Evolutionary conservation across 371 early-diverging fungal species (phyloP), one percentile per base, ranked within the genome.

Genomic region (Zancudomyces culisetae): DNA sequence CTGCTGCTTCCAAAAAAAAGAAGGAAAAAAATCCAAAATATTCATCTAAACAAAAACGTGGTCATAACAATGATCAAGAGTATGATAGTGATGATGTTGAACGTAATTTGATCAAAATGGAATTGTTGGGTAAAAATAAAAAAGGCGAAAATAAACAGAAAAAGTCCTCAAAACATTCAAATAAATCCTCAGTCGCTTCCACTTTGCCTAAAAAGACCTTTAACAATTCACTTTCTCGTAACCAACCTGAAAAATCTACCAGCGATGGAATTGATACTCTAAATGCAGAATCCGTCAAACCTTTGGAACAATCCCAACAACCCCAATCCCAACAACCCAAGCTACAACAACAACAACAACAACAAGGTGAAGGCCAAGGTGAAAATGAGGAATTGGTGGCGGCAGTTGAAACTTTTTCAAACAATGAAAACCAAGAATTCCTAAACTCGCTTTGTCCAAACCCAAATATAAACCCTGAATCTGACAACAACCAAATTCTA

Each of bases 341-440:
- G 18, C n/a, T 19, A 51, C 26, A 4, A 4, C 26, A 51, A 47
- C 4, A n/a, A 40, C 4, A n/a, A 22, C 29, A 18, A 8, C 4
- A n/a, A 51, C 8, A 3, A n/a, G n/a, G 13, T 27, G 23, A 66
- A 75, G 45, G 79, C 78, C 10, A 71, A 51, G 1, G 79, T 74
- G 49, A 68, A 70, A n/a, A 78, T 83, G 35, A 74, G 75, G 21
- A 75, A 75, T 27, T 61, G 83, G 60, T 57, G 82, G 28, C 76
- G 78, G 53, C 83, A 87, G 64, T 82, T 82, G 50, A 82, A 80
- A 48, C 73, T 83, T 50, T 72, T 69, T n/a, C n/a, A n/a, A 23
- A 10, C 24, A 27, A 29, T n/a, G 8, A n/a, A 23, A 2, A 20
- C n/a, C 45, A 45, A 51, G 26, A 15, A 29, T 18, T 64, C 18